Percentiles rank a stretch among this genome's conserved stretches.
Conservation (phyloP, 2,329 filamentous ascomycete species). For the Botryotinia calthae region DNA sequence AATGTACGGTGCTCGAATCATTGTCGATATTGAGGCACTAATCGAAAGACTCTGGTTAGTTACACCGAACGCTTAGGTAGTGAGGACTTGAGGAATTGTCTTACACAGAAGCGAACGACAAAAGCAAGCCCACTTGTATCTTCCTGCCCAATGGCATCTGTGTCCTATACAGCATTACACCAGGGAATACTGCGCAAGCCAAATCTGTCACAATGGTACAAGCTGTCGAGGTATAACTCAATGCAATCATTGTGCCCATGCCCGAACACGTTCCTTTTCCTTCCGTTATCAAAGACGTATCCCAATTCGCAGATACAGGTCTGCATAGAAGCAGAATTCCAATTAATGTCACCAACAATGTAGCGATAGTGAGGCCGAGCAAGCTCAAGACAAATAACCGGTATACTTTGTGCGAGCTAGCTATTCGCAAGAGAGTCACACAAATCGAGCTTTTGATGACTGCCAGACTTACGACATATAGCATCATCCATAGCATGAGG, state of each 20-base stretch:
- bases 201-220: conserved; percentile 40
- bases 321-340: conserved; percentile 27
- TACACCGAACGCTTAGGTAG: background rate
- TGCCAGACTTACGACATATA: conserved; percentile 27
- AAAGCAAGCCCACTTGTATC: conserved; percentile 31
- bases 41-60: background rate
- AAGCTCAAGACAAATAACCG: conserved; percentile 13
- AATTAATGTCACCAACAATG: conserved; percentile 27
- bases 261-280: conserved; percentile 25
- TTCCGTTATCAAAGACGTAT: conserved; percentile 12
- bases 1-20: conserved; percentile 15
- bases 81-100: background rate
- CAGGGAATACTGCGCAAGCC: conserved; percentile 38
- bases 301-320: conserved; percentile 29
- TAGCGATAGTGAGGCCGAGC: conserved; percentile 13
- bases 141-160: conserved; percentile 36
- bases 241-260: conserved; percentile 28
- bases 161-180: conserved; percentile 38
- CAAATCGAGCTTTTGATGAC: conserved; percentile 32
- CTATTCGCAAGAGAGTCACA: conserved; percentile 29
- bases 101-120: conserved; percentile 24
- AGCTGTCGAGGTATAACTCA: conserved; percentile 37
- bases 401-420: conserved; percentile 12
- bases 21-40: conserved; percentile 17
- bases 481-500: conserved; percentile 25